phyloP scores from a whole-genome alignment of 257 asterid species.

The Scutellaria galericulata region DNA sequence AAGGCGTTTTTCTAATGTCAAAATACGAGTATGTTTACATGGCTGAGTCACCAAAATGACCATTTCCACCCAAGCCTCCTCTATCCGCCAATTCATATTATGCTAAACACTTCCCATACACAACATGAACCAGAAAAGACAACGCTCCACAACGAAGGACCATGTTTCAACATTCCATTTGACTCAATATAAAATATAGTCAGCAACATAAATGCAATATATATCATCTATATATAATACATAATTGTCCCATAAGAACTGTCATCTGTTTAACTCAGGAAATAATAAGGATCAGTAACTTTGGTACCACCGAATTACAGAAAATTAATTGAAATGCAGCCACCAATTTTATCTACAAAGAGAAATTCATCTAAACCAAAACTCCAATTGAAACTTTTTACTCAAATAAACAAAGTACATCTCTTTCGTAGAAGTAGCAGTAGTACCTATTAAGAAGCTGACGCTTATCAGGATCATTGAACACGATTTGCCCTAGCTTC shows the following conservation, averaged over 20 bases:
- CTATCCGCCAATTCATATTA: background rate
- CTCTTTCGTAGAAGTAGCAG: background rate
- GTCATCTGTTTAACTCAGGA: background rate
- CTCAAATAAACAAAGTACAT: slow-evolving; percentile 5
- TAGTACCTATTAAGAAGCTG: slow-evolving; percentile 84
- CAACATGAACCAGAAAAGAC: background rate
- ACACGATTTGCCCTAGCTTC: slow-evolving; percentile 81
- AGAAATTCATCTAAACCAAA: slow-evolving; percentile 1
- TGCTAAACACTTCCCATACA: background rate
- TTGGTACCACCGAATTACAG: background rate
- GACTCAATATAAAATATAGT: background rate
- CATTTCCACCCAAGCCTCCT: slow-evolving; percentile 1
- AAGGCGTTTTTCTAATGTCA: background rate
- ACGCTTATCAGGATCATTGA: slow-evolving; percentile 72
- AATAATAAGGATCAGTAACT: background rate
- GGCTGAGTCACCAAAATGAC: background rate
- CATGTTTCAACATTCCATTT: background rate
- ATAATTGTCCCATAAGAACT: background rate
- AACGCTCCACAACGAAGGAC: slow-evolving; percentile 2
- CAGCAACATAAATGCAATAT: background rate
- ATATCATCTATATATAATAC: background rate
- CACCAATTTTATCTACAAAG: background rate
- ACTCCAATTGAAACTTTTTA: background rate
- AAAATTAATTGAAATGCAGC: background rate
- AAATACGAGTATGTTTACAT: background rate